phyloP scores from a whole-genome alignment of 1,139 yeast genomes.

The Scheffersomyces titani region DNA sequence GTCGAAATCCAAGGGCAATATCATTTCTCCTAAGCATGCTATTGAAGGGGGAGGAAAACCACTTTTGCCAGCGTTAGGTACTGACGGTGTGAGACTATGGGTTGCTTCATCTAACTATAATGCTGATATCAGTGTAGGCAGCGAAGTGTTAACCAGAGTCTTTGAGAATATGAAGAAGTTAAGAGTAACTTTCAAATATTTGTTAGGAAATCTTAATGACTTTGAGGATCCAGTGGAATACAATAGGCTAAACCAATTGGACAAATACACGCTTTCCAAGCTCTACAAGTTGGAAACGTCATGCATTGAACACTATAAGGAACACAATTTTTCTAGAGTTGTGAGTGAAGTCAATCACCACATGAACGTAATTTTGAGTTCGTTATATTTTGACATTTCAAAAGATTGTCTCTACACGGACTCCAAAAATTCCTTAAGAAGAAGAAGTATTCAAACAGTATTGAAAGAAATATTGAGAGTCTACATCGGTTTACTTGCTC shows the following conservation, averaged over 20 bases:
- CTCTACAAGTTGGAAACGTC: conserved; percentile 49
- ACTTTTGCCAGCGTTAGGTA: conserved; percentile 70
- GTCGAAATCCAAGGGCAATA: conserved; percentile 93
- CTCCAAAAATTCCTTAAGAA: conserved; percentile 39
- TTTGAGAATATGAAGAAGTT: conserved; percentile 80
- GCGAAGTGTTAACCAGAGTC: conserved; percentile 71
- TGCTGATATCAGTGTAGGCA: conserved; percentile 74
- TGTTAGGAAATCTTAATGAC: conserved; percentile 73
- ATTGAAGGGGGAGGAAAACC: conserved; percentile 65
- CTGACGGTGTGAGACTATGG: conserved; percentile 91
- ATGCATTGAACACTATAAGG: conserved; percentile 48
- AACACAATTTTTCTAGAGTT: conserved; percentile 68
- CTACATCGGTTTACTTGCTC: conserved; percentile 69
- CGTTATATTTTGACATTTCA: conserved; percentile 82
- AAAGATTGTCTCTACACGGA: conserved; percentile 89
- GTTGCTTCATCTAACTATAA: conserved; percentile 88
- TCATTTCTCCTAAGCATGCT: conserved; percentile 65
- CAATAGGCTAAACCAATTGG: conserved; percentile 54
- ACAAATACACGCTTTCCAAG: conserved; percentile 61
- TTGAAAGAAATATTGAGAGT: conserved; percentile 60
- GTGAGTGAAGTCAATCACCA: conserved; percentile 66
- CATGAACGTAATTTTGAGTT: conserved; percentile 73
- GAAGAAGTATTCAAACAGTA: conserved; percentile 74
- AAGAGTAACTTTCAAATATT: conserved; percentile 75
- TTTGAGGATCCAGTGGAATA: conserved; percentile 26